These are phyloP conservation scores for Ilyonectria destructans DNA, from an alignment of 2,329 filamentous ascomycete genomes.

Conservation along the genomic window DNA sequence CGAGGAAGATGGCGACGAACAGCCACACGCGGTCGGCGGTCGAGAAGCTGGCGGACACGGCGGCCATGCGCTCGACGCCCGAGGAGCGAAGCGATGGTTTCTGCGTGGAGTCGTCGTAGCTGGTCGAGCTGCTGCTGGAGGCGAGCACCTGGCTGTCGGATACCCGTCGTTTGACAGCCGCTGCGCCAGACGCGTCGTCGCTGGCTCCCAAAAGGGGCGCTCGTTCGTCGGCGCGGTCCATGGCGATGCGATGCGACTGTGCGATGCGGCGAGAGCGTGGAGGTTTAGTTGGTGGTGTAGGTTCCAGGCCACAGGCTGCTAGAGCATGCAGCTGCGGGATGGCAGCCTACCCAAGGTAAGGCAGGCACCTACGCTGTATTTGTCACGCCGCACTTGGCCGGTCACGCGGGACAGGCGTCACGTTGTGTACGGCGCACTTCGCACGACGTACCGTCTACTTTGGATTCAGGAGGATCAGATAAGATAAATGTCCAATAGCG, in stretches of 20 bases:
- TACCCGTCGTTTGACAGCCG: background rate
- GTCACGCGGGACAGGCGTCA: background rate
- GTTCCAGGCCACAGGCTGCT: background rate
- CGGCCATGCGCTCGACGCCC: constrained; percentile 69
- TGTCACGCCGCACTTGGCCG: background rate
- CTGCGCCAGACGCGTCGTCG: background rate
- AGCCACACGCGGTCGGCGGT: constrained; percentile 64
- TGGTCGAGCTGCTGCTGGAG: background rate
- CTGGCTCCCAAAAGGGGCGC: background rate
- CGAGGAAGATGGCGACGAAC: constrained; percentile 71
- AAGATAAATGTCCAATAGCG: constrained; percentile 45
- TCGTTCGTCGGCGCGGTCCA: background rate
- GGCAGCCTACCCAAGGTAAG: too few species aligned
- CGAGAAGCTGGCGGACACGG: constrained; percentile 64
- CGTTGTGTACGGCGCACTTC: too few species aligned
- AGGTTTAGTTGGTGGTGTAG: background rate
- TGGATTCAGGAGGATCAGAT: constrained; percentile 41
- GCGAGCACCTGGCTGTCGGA: background rate
- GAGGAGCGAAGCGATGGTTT: constrained; percentile 39
- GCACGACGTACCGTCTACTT: constrained; percentile 10
- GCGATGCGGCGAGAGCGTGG: background rate
- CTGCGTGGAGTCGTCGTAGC: constrained; percentile 6
- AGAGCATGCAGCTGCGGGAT: background rate
- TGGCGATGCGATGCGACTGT: background rate
- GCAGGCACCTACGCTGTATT: background rate